Percentiles rank a stretch among this genome's conserved stretches.
Conservation (phyloP, 2,329 filamentous ascomycete genomes). For the Atkinsonella texensis region DNA sequence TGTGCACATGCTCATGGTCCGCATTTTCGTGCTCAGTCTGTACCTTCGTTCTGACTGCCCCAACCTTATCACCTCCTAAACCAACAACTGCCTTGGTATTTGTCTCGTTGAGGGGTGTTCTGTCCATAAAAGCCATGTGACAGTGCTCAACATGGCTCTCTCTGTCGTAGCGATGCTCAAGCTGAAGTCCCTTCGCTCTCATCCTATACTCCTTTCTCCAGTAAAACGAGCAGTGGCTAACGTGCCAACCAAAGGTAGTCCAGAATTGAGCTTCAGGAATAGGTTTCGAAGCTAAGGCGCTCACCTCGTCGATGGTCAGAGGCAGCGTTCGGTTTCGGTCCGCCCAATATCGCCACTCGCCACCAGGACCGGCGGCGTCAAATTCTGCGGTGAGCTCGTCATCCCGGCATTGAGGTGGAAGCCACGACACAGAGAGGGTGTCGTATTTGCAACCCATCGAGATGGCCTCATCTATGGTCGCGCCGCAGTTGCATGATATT, state of each 20-base stretch:
- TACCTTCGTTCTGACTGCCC: no score
- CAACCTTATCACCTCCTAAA: no score
- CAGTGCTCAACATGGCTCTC: not conserved
- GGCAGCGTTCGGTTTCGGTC: slow-evolving; percentile 16
- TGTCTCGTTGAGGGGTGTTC: not conserved
- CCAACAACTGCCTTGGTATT: no score
- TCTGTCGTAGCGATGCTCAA: not conserved
- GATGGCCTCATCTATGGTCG: slow-evolving; percentile 14
- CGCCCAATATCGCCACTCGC: slow-evolving; percentile 20
- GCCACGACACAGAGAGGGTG: slow-evolving; percentile 21
- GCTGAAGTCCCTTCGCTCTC: not conserved
- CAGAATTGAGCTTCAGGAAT: slow-evolving; percentile 10
- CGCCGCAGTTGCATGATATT: not conserved
- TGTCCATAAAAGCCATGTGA: not conserved
- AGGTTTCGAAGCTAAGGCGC: not conserved
- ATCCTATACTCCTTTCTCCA: slow-evolving; percentile 16
- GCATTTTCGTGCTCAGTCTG: no score
- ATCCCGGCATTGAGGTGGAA: slow-evolving; percentile 21
- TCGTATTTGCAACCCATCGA: slow-evolving; percentile 21
- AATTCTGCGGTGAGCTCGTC: slow-evolving; percentile 21
- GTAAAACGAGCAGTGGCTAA: slow-evolving; percentile 21
- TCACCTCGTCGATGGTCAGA: slow-evolving; percentile 5
- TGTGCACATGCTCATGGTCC: no score
- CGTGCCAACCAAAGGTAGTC: slow-evolving; percentile 17
- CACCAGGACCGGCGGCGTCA: slow-evolving; percentile 17